A percentile compares a stretch with the other conserved stretches of the same genome.
phyloP scores from a whole-genome alignment of 2,329 filamentous ascomycete genomes.

The Aspergillus unguis region DNA sequence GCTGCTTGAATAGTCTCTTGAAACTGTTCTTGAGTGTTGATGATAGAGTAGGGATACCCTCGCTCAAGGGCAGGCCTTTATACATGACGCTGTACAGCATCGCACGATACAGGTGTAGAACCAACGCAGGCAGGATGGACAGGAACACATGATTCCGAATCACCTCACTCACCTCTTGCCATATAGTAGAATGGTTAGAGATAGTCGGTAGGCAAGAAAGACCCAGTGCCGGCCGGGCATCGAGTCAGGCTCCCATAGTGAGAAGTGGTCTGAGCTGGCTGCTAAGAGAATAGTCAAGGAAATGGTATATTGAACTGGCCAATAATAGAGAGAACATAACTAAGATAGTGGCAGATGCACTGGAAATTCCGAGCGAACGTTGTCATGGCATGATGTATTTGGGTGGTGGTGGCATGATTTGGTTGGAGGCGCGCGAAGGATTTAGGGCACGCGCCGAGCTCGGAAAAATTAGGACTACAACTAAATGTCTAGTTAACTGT shows the following conservation, averaged over 20 bases:
- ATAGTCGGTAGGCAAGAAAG: background rate
- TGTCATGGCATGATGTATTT: slow-evolving; percentile 1
- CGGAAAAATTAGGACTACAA: too few relatives aligned
- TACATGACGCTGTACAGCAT: background rate
- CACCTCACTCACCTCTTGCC: slow-evolving; percentile 2
- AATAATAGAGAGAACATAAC: background rate
- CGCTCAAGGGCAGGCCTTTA: background rate
- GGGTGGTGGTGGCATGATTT: background rate
- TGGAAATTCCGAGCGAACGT: background rate
- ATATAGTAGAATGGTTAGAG: background rate
- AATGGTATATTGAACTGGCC: background rate
- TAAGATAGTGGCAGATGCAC: background rate
- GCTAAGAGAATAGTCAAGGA: background rate
- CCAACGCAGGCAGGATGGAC: background rate
- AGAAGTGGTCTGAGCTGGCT: slow-evolving; percentile 6
- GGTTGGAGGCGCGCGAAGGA: background rate
- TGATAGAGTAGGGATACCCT: background rate
- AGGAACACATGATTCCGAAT: slow-evolving; percentile 7
- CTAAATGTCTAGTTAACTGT: too few relatives aligned
- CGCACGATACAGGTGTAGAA: background rate
- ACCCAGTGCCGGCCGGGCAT: background rate
- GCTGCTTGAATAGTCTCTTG: background rate
- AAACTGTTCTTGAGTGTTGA: background rate
- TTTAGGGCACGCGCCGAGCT: too few relatives aligned
- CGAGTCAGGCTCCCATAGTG: too few relatives aligned